Percentiles rank a stretch among this genome's conserved stretches.
Evolutionary conservation across 1,284 basidiomycete species (phyloP).

Genomic region (Cryptococcus jaspeensis): DNA sequence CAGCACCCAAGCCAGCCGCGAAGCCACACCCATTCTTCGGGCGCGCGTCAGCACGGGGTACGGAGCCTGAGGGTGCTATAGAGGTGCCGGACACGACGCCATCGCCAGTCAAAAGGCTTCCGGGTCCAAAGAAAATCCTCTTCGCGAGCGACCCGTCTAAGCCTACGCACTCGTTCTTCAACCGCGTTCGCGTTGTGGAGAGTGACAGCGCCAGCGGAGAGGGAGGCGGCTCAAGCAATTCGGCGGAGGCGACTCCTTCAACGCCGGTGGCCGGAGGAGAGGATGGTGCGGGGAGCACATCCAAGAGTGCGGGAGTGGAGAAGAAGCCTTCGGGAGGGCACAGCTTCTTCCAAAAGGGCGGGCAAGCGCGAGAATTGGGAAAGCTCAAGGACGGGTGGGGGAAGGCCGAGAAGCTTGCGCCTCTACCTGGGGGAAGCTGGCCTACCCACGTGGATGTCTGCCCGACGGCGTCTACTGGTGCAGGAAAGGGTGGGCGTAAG

Average conservation of each 20-base stretch:
- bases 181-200: constrained; percentile 1
- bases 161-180: constrained; percentile 39
- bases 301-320: neutral
- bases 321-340: constrained; percentile 20
- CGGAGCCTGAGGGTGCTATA: constrained; percentile 14
- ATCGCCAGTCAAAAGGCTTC: neutral
- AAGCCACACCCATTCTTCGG: neutral
- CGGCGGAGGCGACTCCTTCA: constrained; percentile 4
- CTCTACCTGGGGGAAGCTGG: constrained; percentile 31
- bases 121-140: constrained; percentile 22
- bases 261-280: neutral
- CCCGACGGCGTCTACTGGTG: neutral
- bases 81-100: constrained; percentile 13
- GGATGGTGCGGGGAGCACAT: neutral
- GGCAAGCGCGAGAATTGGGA: constrained; percentile 8
- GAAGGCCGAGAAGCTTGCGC: constrained; percentile 27
- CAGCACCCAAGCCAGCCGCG: neutral
- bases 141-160: constrained; percentile 29
- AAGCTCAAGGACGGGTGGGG: constrained; percentile 42
- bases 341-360: constrained; percentile 30
- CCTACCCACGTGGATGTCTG: constrained; percentile 15
- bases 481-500: neutral
- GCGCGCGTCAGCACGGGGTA: neutral
- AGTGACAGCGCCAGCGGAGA: neutral
- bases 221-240: neutral